These are phyloP conservation scores for Forsythia suspensa DNA, from an alignment of 257 asterid genomes.

Conservation along the genomic window DNA sequence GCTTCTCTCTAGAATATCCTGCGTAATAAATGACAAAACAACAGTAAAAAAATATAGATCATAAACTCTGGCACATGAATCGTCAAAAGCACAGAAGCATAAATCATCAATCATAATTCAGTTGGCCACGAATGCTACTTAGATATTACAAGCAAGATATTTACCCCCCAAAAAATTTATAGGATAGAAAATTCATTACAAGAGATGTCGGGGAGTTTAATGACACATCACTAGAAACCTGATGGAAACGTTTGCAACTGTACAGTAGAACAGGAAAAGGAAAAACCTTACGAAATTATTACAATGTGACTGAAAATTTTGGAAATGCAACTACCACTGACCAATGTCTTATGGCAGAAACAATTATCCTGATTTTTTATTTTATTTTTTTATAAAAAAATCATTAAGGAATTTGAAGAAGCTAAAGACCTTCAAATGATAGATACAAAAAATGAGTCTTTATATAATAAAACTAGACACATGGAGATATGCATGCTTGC, in stretches of 20 bases:
- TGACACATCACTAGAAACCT: background rate
- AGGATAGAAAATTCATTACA: background rate
- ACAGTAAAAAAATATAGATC: constrained; percentile 3
- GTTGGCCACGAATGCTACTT: background rate
- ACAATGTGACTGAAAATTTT: background rate
- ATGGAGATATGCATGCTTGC: too few relatives aligned
- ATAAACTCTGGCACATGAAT: background rate
- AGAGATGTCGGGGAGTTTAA: background rate
- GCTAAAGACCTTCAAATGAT: background rate
- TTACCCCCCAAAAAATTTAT: background rate
- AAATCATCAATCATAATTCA: background rate
- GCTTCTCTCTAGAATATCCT: constrained; percentile 28
- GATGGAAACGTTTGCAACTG: background rate
- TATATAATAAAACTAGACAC: too few relatives aligned
- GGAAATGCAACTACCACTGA: background rate
- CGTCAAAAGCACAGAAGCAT: background rate
- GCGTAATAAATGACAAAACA: background rate
- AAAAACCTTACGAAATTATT: background rate
- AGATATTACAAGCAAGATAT: background rate
- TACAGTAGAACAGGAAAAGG: background rate
- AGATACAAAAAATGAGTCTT: background rate
- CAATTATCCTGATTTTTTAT: background rate
- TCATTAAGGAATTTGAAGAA: background rate
- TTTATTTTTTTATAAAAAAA: too few relatives aligned
- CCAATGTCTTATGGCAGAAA: background rate